Base-by-base conservation (phyloP, 495 filamentous ascomycete species). In the Penicillium herquei region DNA sequence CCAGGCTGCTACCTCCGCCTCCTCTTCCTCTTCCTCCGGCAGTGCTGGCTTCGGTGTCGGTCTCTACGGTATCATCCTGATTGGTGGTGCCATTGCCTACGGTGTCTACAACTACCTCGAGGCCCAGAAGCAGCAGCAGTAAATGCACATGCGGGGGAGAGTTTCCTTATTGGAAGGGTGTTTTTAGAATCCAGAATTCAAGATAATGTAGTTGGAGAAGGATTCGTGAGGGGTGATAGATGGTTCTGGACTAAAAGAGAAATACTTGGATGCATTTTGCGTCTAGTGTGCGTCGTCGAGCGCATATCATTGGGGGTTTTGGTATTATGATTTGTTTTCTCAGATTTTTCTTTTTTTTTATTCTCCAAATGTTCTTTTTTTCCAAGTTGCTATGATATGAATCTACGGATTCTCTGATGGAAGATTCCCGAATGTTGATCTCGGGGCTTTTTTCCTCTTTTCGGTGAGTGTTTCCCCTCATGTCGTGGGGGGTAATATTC, bases 31-130 rank as follows among this genome's bases (percentile, higher is more conserved):
- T 50, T 62, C 76, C 57, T 54, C 73, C 62, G 63, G 68, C 53
- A 59, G 66, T 47, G 60, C 67, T 47, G 87, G 89, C 58, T 57
- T 90, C 64, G 90, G 92, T 63, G 72, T 94, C 66, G 87, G 87
- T 45, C 75, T 97, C 58, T 98, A 98, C 74, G 89, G 85, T 52
- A 58, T 96, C 57, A 66, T 98, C 60, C 74, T 95, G 45, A 65
- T 93, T 57, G 94, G 94, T 57, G 91, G 82, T 58, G 74, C 83
- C 21, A 64, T 86, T 65, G 94, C 89, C 49, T 96, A 88, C 72
- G 85, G 78, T 61, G 91, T 85, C 53, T 98, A 91, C 81, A 86
- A 95, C 74, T 96, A 95, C 81, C 67, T 95, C 51, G 84, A 91
- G 76, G 81, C 70, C 78, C 69, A 78, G 61, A 58, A 70, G 70